These are phyloP conservation scores for Plantago elongata DNA, from an alignment of 257 asterid genomes.

Conservation along the genomic window DNA sequence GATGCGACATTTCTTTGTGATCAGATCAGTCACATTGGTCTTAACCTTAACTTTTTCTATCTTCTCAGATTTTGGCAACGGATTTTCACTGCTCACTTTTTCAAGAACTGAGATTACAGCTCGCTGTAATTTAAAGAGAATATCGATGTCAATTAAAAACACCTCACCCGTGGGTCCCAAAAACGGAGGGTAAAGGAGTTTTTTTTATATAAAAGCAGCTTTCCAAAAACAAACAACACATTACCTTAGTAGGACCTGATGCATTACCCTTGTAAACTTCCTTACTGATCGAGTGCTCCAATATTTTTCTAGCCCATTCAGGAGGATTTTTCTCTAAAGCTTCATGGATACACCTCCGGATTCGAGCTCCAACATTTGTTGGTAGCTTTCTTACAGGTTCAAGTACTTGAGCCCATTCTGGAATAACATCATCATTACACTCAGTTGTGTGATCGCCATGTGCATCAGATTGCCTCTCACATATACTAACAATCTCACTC, in stretches of 20 bases:
- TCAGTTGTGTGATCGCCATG: conserved; percentile 38
- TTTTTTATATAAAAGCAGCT: conserved; percentile 5
- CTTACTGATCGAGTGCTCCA: conserved; percentile 89
- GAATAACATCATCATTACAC: conserved; percentile 44
- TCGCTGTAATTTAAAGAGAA: conserved; percentile 49
- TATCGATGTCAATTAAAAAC: not conserved
- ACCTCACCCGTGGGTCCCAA: not conserved
- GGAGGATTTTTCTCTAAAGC: conserved; percentile 80
- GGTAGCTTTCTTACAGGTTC: conserved; percentile 98
- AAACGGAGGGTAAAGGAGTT: conserved; percentile 1
- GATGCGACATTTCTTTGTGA: conserved; percentile 81
- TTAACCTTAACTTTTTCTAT: conserved; percentile 51
- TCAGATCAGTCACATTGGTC: conserved; percentile 50
- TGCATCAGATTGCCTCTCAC: conserved; percentile 45
- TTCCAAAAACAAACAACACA: conserved; percentile 16
- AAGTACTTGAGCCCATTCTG: conserved; percentile 87
- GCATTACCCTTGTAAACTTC: conserved; percentile 98
- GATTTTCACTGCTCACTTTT: conserved; percentile 45
- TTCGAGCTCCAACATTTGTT: conserved; percentile 96
- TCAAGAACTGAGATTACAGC: conserved; percentile 78
- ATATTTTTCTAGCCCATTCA: conserved; percentile 71
- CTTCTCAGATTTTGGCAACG: conserved; percentile 60
- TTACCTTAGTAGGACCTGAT: conserved; percentile 98
- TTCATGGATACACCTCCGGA: conserved; percentile 67
- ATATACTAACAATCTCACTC: conserved; percentile 40